A percentile compares a stretch with the other conserved stretches of the same genome.
phyloP scores from a whole-genome alignment of 805 yeast genomes.

The baker's yeast (Saccharomyces cerevisiae) region DNA sequence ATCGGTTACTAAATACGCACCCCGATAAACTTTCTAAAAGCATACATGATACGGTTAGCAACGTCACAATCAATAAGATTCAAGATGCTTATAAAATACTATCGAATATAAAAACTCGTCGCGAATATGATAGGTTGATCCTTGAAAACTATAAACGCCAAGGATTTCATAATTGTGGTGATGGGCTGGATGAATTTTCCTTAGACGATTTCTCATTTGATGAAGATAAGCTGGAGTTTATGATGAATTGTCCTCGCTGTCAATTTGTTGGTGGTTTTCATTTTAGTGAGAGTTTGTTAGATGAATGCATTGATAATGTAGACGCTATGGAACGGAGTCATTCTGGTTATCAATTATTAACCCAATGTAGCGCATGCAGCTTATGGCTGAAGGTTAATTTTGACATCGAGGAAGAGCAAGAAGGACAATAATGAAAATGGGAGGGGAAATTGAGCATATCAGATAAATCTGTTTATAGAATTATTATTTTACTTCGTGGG shows the following conservation, averaged over 20 bases:
- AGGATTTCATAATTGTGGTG: slow-evolving; percentile 40
- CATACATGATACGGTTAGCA: neutral
- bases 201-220: slow-evolving; percentile 50
- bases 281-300: slow-evolving; percentile 56
- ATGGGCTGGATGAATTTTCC: slow-evolving; percentile 60
- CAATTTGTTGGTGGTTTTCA: slow-evolving; percentile 42
- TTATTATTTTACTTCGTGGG: neutral
- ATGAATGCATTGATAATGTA: slow-evolving; percentile 36
- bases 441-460: neutral
- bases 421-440: slow-evolving; percentile 1
- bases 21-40: slow-evolving; percentile 56
- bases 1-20: slow-evolving; percentile 52
- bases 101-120: slow-evolving; percentile 33
- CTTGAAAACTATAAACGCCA: slow-evolving; percentile 25
- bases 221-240: slow-evolving; percentile 32
- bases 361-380: slow-evolving; percentile 80
- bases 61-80: slow-evolving; percentile 34
- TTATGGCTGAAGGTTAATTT: slow-evolving; percentile 71
- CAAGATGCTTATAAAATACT: slow-evolving; percentile 60
- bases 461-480: neutral
- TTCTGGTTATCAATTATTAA: slow-evolving; percentile 56
- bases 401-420: slow-evolving; percentile 34
- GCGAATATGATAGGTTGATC: slow-evolving; percentile 46
- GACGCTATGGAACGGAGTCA: slow-evolving; percentile 28
- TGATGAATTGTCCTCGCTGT: slow-evolving; percentile 62